Evolutionary conservation across 2,329 filamentous ascomycete species (phyloP), one percentile per base, ranked within the genome.

Genomic region (Scytalidium sp.): DNA sequence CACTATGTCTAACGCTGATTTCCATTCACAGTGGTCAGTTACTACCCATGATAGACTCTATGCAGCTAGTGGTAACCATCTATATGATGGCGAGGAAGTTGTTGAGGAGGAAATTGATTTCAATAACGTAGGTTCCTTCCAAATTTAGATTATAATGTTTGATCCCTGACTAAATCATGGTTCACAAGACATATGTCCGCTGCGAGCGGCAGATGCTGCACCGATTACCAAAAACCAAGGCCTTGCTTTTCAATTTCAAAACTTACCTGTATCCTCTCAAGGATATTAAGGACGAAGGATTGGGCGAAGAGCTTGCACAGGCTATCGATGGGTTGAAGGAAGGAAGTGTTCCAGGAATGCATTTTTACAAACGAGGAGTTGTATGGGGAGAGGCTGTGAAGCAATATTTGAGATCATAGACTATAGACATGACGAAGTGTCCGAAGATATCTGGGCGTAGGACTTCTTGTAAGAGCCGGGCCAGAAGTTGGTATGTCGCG

Each of bases 151-250:
- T 19, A 22, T 10, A 29, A 3, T 3, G 5, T 13, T 11, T 19
- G 11, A 22, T 3, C 17, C 20, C 27, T 22, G 19, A 9, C 15
- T 27, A 43, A 40, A 13, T 36, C 4, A 22, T n/a, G 13, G 10
- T 40, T 13, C 21, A 40, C 23, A 29, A 66, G 71, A 75, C 73
- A 0, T 64, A 70, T 36, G 47, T 86, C 19, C 69, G 83, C 3
- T 79, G 73, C 54, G 83, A 87, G 64, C 68, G 80, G 25, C 83
- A 86, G 68, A 82, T 79, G 1, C 63, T 87, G 27, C 80, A 84
- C 66, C 72, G 83, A 1, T 62, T 86, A 21, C 80, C 80, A 3
- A 55, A 65, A 43, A 77, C 72, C 0, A 69, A 70, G 46, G 80
- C 79, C 7, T 45, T 85, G 19, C 72, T 84, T 0, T 86, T 86